Conservation (phyloP, 2,329 filamentous ascomycete genomes). For the Cercospora sp. region DNA sequence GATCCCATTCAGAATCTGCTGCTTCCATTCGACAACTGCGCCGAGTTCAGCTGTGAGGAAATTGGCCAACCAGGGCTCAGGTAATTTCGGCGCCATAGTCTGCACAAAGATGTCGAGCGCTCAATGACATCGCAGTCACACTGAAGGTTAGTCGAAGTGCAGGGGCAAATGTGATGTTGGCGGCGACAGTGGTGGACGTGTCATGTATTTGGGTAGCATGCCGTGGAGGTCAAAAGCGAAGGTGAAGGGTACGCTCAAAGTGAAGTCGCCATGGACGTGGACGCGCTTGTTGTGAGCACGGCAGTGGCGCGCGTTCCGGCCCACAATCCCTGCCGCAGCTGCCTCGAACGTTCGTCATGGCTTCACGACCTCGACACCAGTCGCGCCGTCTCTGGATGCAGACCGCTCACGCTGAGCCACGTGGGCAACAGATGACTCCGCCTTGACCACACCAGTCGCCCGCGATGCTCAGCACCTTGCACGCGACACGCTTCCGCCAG, state of each 20-base stretch:
- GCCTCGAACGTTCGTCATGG: background rate
- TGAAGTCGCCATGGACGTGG: background rate
- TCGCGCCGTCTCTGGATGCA: background rate
- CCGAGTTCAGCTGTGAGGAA: constrained; percentile 32
- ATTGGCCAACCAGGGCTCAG: constrained; percentile 34
- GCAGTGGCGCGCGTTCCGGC: background rate
- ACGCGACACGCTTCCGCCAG: background rate
- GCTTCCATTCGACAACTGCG: constrained; percentile 33
- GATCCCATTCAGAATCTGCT: constrained; percentile 19
- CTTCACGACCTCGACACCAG: background rate
- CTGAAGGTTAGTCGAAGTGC: background rate
- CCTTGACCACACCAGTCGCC: background rate
- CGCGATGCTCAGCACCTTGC: background rate
- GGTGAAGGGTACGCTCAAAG: background rate
- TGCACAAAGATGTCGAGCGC: background rate
- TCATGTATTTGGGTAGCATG: background rate
- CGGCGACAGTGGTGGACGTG: background rate
- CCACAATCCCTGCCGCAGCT: constrained; percentile 7
- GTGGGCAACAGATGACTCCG: background rate
- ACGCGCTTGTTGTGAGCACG: background rate
- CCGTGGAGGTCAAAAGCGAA: background rate
- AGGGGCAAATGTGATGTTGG: background rate
- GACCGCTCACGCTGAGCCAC: background rate
- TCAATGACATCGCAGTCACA: constrained; percentile 10
- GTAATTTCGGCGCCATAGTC: constrained; percentile 26